phyloP scores from a whole-genome alignment of 148 eudicot genomes.

The Chenopodium album region DNA sequence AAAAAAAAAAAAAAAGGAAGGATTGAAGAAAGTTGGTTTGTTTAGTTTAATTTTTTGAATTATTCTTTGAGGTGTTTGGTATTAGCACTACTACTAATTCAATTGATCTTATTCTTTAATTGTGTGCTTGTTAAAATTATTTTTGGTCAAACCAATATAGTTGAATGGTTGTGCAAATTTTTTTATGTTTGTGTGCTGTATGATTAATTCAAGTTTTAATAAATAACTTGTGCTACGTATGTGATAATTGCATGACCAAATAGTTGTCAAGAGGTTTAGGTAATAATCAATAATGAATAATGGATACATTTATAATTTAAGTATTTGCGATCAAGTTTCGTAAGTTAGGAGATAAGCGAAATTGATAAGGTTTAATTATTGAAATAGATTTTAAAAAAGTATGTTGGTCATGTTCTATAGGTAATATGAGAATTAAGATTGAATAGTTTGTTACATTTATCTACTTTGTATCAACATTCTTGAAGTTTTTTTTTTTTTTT shows the following conservation, averaged over 20 bases:
- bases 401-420: too few relatives aligned
- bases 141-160: constrained; percentile 4
- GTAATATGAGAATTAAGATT: too few relatives aligned
- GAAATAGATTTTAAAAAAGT: too few relatives aligned
- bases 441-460: too few relatives aligned
- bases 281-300: too few relatives aligned
- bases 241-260: neutral
- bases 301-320: too few relatives aligned
- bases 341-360: too few relatives aligned
- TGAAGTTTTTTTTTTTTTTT: too few relatives aligned
- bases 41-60: constrained; percentile 4
- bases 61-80: constrained; percentile 9
- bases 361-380: too few relatives aligned
- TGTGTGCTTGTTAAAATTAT: constrained; percentile 2
- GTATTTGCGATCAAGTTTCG: too few relatives aligned
- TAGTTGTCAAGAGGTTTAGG: neutral
- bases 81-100: neutral
- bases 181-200: neutral
- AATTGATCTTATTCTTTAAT: neutral
- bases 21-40: neutral
- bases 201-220: neutral
- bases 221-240: neutral
- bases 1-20: neutral
- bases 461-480: too few relatives aligned
- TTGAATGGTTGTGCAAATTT: neutral